Evolutionary conservation across 148 eudicot species (phyloP), one percentile per base, ranked within the genome.

Genomic region (Rhododendron henanense): DNA sequence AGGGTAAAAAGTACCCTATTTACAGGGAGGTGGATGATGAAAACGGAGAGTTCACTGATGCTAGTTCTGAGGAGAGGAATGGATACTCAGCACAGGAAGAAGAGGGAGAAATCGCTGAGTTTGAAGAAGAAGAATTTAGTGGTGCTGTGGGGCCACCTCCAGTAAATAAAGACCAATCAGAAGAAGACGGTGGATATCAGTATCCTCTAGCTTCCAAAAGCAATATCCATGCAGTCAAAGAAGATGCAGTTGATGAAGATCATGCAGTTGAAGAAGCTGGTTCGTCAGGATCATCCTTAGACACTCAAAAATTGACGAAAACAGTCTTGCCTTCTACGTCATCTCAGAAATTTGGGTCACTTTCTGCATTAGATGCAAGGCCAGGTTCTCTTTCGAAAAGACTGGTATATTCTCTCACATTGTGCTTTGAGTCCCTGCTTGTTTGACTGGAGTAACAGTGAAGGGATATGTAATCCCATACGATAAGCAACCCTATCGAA

Each of bases 21-120:
- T 97, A 97, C 88, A 90, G 94, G 51, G 99, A 97, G 85, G 83
- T 95, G 90, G 99, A 97, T 87, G 99, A 94, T 73, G 98, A 95
- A 11, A 91, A 80, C 84, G 98, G 87, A 55, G 98, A 94, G 76
- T 94, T 92, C 83, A 92, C 92, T 78, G 98, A 97, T 80, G 95
- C 94, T 88, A 96, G 94, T 89, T 94, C 98, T 84, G 98, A 93
- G 87, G 98, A 94, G 78, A 89, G 91, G 82, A 92, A 91, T 89
- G 96, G 87, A 25, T 88, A 91, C 86, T 88, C 93, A 75, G 92
- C 71, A 28, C 94, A 87, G 51, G 94, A 94, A 41, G 98, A 96
- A 86, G 99, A 96, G 69, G 94, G 90, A 83, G 96, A 94, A 81
- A 83, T 91, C 87, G 92, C 88, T 57, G 98, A 96, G 79, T 87